These are phyloP conservation scores for Penicillium sp. DNA, from an alignment of 2,329 filamentous ascomycete genomes.

Conservation along the genomic window DNA sequence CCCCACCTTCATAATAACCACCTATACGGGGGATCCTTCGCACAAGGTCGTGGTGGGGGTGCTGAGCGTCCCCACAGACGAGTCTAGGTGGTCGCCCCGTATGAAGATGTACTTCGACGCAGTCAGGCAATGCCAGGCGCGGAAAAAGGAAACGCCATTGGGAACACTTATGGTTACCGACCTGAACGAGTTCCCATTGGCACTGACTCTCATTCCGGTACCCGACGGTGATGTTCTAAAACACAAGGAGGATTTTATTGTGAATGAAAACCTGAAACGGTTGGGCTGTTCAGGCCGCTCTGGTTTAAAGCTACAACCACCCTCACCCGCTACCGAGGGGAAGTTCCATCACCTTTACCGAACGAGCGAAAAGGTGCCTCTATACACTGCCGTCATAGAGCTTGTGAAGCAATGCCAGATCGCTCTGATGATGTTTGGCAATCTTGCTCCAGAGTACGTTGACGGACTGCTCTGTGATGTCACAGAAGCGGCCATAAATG, in stretches of 20 bases:
- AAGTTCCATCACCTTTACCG: constrained; percentile 90
- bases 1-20: constrained; percentile 83
- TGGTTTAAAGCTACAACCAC: constrained; percentile 68
- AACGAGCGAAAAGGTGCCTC: constrained; percentile 70
- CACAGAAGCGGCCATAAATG: constrained; percentile 77
- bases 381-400: constrained; percentile 72
- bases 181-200: constrained; percentile 80
- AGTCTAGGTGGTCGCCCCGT: constrained; percentile 67
- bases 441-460: constrained; percentile 76
- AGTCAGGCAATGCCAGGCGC: constrained; percentile 73
- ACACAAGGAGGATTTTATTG: constrained; percentile 74
- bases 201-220: constrained; percentile 80
- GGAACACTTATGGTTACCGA: constrained; percentile 92
- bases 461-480: constrained; percentile 89
- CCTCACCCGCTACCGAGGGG: constrained; percentile 69
- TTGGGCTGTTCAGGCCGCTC: constrained; percentile 84
- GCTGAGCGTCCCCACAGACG: constrained; percentile 70
- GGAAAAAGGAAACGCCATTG: constrained; percentile 68
- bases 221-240: constrained; percentile 75
- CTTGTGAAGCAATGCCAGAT: constrained; percentile 85
- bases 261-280: constrained; percentile 89
- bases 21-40: constrained; percentile 77
- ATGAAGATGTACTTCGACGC: constrained; percentile 78
- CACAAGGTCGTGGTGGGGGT: constrained; percentile 73
- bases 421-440: constrained; percentile 77